These are phyloP conservation scores for Termitomyces sp. DNA, from an alignment of 768 basidiomycete genomes.

Conservation along the genomic window DNA sequence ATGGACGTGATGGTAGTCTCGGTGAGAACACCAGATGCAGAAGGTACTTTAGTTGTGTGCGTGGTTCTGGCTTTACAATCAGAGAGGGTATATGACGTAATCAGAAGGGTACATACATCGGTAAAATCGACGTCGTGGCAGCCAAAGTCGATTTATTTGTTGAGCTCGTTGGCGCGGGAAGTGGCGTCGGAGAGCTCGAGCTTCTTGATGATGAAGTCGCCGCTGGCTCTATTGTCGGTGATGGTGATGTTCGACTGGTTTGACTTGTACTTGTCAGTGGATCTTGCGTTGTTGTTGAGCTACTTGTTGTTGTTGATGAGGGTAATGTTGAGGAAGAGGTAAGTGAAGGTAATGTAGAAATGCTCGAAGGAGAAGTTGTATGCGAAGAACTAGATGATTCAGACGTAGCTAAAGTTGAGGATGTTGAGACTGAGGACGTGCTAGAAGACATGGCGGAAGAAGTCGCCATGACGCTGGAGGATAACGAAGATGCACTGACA, in stretches of 20 bases:
- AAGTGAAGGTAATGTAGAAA: slow-evolving; percentile 17
- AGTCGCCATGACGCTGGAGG: slow-evolving; percentile 3
- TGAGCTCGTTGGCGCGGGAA: slow-evolving; percentile 17
- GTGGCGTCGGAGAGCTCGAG: slow-evolving; percentile 15
- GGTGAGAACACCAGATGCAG: background rate
- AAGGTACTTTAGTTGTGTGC: background rate
- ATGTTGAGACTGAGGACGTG: slow-evolving; percentile 17
- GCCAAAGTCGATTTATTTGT: slow-evolving; percentile 11
- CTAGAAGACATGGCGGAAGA: slow-evolving; percentile 9
- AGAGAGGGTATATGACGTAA: slow-evolving; percentile 11
- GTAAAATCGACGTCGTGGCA: slow-evolving; percentile 10
- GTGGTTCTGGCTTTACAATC: background rate
- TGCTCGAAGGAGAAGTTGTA: slow-evolving; percentile 15
- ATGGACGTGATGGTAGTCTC: slow-evolving; percentile 47
- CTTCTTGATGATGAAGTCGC: slow-evolving; percentile 14
- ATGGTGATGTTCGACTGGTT: slow-evolving; percentile 9
- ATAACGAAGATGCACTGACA: background rate
- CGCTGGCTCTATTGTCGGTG: slow-evolving; percentile 10
- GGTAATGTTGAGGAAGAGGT: slow-evolving; percentile 18
- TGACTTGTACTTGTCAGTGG: slow-evolving; percentile 5
- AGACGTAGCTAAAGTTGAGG: slow-evolving; percentile 11
- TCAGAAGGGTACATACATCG: slow-evolving; percentile 14
- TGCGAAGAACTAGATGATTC: slow-evolving; percentile 7
- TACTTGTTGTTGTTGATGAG: slow-evolving; percentile 5
- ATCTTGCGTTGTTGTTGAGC: slow-evolving; percentile 5